Evolutionary conservation across 768 basidiomycete species (phyloP).

Genomic region (Kwoniella shandongensis): DNA sequence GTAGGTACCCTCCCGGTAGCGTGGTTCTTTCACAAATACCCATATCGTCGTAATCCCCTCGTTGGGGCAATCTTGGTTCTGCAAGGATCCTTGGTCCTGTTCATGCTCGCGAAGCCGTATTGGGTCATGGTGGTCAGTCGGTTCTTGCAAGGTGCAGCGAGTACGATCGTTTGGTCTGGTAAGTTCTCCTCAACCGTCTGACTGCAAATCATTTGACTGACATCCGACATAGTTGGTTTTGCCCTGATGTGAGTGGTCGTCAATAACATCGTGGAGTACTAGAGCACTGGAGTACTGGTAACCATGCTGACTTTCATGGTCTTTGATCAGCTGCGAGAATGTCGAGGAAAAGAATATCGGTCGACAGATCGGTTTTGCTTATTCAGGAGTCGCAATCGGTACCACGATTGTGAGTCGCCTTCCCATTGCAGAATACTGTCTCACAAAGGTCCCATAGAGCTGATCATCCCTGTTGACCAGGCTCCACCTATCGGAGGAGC

Average conservation of each 20-base stretch:
- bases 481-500: constrained; percentile 44
- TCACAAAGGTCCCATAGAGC: not conserved
- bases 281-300: too few relatives aligned
- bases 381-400: constrained; percentile 42
- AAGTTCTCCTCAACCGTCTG: constrained; percentile 2
- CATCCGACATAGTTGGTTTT: constrained; percentile 12
- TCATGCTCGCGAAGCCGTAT: constrained; percentile 40
- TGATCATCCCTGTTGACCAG: constrained; percentile 6
- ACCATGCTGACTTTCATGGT: not conserved
- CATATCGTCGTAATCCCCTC: constrained; percentile 34
- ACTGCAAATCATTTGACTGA: too few relatives aligned
- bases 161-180: constrained; percentile 37
- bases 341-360: constrained; percentile 39
- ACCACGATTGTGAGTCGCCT: constrained; percentile 31
- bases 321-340: constrained; percentile 36
- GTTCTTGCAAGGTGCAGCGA: constrained; percentile 35
- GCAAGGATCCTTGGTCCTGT: constrained; percentile 30
- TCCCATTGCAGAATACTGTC: not conserved
- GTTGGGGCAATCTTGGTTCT: constrained; percentile 33
- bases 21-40: constrained; percentile 35
- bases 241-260: constrained; percentile 23
- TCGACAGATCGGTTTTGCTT: constrained; percentile 45
- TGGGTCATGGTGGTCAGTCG: constrained; percentile 41
- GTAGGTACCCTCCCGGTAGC: constrained; percentile 33
- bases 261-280: not conserved